phyloP scores from a whole-genome alignment of 2,329 filamentous ascomycete genomes.

The Fusarium sambucinum region DNA sequence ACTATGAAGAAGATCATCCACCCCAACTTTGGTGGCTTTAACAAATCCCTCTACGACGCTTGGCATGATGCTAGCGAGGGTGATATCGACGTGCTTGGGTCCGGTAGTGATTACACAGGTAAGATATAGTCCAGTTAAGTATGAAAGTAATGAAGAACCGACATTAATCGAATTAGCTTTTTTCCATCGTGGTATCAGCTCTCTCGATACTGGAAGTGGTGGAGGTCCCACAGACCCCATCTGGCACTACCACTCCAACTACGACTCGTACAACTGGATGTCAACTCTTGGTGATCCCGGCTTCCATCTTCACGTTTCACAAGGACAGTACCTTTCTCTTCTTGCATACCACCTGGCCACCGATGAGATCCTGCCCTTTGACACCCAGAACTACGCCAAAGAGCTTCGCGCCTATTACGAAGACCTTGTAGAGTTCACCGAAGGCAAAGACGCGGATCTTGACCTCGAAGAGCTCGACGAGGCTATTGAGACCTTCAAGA shows the following conservation, averaged over 20 bases:
- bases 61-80: slow-evolving; percentile 55
- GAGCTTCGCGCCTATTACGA: slow-evolving; percentile 56
- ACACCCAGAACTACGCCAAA: slow-evolving; percentile 56
- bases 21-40: slow-evolving; percentile 68
- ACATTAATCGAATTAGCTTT: too few relatives aligned
- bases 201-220: slow-evolving; percentile 68
- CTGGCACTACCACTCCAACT: slow-evolving; percentile 86
- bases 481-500: slow-evolving; percentile 55
- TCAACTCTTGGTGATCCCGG: slow-evolving; percentile 77
- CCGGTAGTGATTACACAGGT: slow-evolving; percentile 75
- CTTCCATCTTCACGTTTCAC: slow-evolving; percentile 70
- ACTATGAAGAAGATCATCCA: slow-evolving; percentile 69
- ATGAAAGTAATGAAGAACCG: too few relatives aligned
- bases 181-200: slow-evolving; percentile 64
- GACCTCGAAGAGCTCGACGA: slow-evolving; percentile 55
- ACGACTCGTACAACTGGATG: slow-evolving; percentile 90
- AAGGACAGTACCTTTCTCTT: slow-evolving; percentile 61
- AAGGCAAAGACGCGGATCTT: slow-evolving; percentile 51
- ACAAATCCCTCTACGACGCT: slow-evolving; percentile 56
- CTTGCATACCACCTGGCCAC: slow-evolving; percentile 56
- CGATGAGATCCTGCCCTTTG: slow-evolving; percentile 55
- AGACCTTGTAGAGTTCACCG: slow-evolving; percentile 52
- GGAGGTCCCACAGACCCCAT: slow-evolving; percentile 62
- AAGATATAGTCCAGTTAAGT: too few relatives aligned
- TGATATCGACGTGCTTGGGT: slow-evolving; percentile 67